Evolutionary conservation across 768 basidiomycete genomes (phyloP).

Genomic region (Clitopilus passeckerianus): DNA sequence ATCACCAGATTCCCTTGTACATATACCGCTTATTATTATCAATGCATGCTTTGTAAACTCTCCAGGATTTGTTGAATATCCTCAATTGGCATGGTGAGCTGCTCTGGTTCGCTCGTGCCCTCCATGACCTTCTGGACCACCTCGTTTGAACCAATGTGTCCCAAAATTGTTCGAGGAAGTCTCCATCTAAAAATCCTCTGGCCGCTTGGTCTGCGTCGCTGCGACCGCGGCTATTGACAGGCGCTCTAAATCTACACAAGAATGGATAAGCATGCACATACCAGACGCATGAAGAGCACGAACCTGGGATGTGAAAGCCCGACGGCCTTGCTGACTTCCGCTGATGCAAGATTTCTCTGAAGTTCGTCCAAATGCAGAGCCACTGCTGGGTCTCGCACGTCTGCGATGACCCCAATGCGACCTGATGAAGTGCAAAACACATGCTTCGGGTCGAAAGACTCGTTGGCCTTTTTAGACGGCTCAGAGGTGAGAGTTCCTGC

Average conservation of each 20-base stretch:
- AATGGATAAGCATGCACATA: constrained; percentile 1
- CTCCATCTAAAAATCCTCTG: constrained; percentile 84
- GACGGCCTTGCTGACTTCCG: constrained; percentile 42
- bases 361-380: constrained; percentile 61
- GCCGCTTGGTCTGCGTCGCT: constrained; percentile 54
- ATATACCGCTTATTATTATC: constrained; percentile 15
- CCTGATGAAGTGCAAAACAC: constrained; percentile 78
- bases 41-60: constrained; percentile 53
- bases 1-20: constrained; percentile 1
- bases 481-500: constrained; percentile 39
- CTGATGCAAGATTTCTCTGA: constrained; percentile 67
- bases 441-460: constrained; percentile 48
- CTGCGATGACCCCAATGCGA: constrained; percentile 67
- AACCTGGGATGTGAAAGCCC: constrained; percentile 61
- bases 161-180: constrained; percentile 72
- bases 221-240: constrained; percentile 49
- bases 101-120: constrained; percentile 58
- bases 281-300: constrained; percentile 7
- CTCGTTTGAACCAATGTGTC: constrained; percentile 29
- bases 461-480: constrained; percentile 24
- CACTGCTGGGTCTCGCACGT: constrained; percentile 46
- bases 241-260: constrained; percentile 59
- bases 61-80: constrained; percentile 43
- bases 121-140: constrained; percentile 47
- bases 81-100: constrained; percentile 37